Base-by-base conservation (phyloP, 2,329 filamentous ascomycete genomes). In the Penicillium corylophilum region DNA sequence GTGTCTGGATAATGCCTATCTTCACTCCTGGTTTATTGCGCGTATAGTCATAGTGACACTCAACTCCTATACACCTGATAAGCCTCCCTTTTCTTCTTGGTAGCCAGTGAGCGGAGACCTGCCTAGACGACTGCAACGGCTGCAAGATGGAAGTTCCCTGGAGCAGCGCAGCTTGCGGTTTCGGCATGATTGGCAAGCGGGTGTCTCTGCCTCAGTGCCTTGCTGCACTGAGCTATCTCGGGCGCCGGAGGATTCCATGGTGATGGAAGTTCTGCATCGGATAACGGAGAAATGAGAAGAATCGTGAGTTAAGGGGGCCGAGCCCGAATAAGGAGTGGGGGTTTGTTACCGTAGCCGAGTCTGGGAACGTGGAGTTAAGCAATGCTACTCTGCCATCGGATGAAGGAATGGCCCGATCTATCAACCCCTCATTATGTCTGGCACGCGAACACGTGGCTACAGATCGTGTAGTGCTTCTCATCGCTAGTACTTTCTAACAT, bases 131-230 rank as follows among this genome's bases (percentile, higher is more conserved):
- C 29, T 29, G 38, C 51, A 51, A 8, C 48, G 51, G 20, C 28
- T 45, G 39, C 54, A 56, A 12, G 46, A 13, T 3, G 54, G 54
- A 15, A 48, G 15, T 18, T 57, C 48, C 20, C 54, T 44, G 20
- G 49, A 48, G 43, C 55, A 58, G 5, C 53, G 44, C 12, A 49
- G 48, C 45, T 55, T 58, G 15, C 53, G 50, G 22, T 28, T 44
- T 43, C 55, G 53, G 50, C 53, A 58, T 35, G 54, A 33, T 24
- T 42, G 39, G 35, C 54, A 57, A 12, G 54, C 54, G 36, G 47
- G 41, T 80, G 47, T 50, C 20, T 50, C 47, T 33, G 47, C 5
- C 9, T 50, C 47, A 24, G 23, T 24, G 7, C 8, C 42, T 10
- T 50, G 40, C 31, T 50, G 47, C 15, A 16, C 24, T 2, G 41